Percentiles rank a stretch among this genome's conserved stretches.
Conservation (phyloP, 2,329 filamentous ascomycete genomes). For the Rachicladosporium sp. region DNA sequence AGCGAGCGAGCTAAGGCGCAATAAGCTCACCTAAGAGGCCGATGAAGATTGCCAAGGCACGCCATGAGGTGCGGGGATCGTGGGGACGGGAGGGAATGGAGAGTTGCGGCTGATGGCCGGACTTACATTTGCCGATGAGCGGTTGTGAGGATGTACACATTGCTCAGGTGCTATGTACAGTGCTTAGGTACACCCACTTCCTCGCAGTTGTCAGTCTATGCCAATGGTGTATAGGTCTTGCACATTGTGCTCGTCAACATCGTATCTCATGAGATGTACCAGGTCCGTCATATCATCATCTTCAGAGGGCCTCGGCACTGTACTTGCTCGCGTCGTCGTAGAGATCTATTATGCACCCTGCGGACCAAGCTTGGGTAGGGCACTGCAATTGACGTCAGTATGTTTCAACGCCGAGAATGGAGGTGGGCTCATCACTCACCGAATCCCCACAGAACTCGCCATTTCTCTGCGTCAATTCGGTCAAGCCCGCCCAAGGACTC, state of each 20-base stretch:
- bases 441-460: slow-evolving; percentile 79
- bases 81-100: too few species aligned
- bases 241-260: too few species aligned
- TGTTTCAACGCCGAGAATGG: neutral
- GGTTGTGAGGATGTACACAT: neutral
- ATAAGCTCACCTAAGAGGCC: too few species aligned
- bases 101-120: too few species aligned
- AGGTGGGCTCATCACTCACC: slow-evolving; percentile 41
- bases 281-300: neutral
- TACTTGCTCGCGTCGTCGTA: slow-evolving; percentile 67
- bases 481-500: slow-evolving; percentile 81
- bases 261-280: too few species aligned
- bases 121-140: too few species aligned
- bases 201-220: too few species aligned
- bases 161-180: neutral
- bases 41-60: too few species aligned
- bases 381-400: slow-evolving; percentile 43
- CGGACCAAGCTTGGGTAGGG: slow-evolving; percentile 93
- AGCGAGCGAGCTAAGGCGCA: too few species aligned
- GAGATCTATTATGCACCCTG: slow-evolving; percentile 84
- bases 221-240: too few species aligned
- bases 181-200: too few species aligned
- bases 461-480: slow-evolving; percentile 84
- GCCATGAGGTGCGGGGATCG: too few species aligned
- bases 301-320: slow-evolving; percentile 5